Evolutionary conservation across 495 filamentous ascomycete genomes (phyloP), one percentile per base, ranked within the genome.

Genomic region (Aspergillus egyptiacus): DNA sequence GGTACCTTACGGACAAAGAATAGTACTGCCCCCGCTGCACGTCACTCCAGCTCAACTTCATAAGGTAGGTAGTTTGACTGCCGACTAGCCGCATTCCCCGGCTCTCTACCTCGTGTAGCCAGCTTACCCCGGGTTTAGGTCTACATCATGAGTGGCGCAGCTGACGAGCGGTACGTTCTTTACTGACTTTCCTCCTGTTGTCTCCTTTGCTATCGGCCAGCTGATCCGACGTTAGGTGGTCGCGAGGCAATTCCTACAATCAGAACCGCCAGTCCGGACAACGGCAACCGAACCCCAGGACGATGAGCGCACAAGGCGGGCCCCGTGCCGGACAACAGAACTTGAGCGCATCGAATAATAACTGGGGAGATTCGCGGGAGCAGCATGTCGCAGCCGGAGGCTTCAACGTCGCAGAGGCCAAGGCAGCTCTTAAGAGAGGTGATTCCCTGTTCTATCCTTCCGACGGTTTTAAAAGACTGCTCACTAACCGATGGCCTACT

Each of bases 391-490:
- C 73, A 30, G 71, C 73, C 22, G 62, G 64, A 33, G 69, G 65
- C 6, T 78, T 76, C 62, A 78, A 78, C 48, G 64, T 70, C 19
- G 50, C 57, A 5, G 73, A 76, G 50, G 62, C 61, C n/a, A 74
- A 69, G 51, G 63, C 53, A 31, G 56, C 64, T 37, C 57, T 78
- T 19, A 73, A 61, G 57, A 65, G 51, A 61, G 61, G 71, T 74
- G 65, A 25, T 55, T 44, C 6, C 22, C 39, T 24, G 5, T 42
- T 31, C 22, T 5, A 20, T 14, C 18, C 19, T 17, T 25, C 6
- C 23, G 7, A 4, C 8, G 23, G 40, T 22, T 5, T 31, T 2
- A 32, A 18, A 20, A 2, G 6, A 15, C 25, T 22, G 17, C 40
- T 44, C 22, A 44, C 18, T 20, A 20, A 11, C 7, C n/a, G 17